Percentiles rank a stretch among this genome's conserved stretches.
Evolutionary conservation across 331 rosid species (phyloP).

Genomic region (Stylosanthes scabra): DNA sequence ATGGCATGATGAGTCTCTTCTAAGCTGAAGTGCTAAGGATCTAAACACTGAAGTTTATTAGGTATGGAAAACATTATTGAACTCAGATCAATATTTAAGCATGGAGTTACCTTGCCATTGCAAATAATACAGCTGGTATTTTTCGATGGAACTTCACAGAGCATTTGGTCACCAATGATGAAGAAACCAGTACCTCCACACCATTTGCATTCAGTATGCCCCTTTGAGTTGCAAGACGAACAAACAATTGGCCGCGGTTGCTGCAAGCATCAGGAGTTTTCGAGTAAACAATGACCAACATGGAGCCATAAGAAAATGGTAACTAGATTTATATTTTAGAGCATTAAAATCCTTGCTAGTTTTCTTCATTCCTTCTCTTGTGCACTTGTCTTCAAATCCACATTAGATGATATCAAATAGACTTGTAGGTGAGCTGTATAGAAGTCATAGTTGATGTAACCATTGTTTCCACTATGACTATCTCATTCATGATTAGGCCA

Average conservation of each 20-base stretch:
- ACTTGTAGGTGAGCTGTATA: too few species aligned
- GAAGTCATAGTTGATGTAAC: too few species aligned
- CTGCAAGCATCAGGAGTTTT: conserved; percentile 42
- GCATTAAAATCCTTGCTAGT: not conserved
- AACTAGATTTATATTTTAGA: not conserved
- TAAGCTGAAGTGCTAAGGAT: not conserved
- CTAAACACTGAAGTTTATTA: not conserved
- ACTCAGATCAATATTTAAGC: conserved; percentile 1
- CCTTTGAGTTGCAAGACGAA: conserved; percentile 67
- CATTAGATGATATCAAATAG: too few species aligned
- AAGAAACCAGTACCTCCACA: conserved; percentile 91
- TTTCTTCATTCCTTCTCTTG: too few species aligned
- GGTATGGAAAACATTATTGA: not conserved
- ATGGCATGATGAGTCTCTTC: not conserved
- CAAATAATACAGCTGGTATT: conserved; percentile 77
- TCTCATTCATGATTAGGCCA: too few species aligned
- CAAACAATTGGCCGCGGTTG: conserved; percentile 75
- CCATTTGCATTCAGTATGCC: conserved; percentile 82
- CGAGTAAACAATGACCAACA: conserved; percentile 31
- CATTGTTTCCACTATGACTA: too few species aligned
- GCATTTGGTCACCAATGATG: conserved; percentile 88
- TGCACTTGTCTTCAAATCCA: too few species aligned
- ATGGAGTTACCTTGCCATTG: conserved; percentile 64
- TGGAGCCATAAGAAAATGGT: conserved; percentile 11
- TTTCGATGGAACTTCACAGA: conserved; percentile 87